phyloP scores from a whole-genome alignment of 257 asterid species.

The Nicotiana benthamiana region DNA sequence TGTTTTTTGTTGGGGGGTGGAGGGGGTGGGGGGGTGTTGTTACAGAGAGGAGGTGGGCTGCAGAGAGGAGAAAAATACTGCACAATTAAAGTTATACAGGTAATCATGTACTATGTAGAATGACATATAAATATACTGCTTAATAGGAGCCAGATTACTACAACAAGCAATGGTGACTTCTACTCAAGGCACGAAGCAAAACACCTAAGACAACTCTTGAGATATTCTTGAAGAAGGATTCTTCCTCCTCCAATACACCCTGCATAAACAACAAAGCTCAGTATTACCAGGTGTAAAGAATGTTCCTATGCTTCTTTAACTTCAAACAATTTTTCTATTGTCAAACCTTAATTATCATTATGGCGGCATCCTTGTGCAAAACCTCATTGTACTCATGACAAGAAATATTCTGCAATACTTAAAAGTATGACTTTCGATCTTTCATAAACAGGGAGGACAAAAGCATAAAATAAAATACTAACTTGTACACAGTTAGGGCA shows the following conservation, averaged over 20 bases:
- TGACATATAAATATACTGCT: background rate
- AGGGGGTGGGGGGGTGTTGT: no score
- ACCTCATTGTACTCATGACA: constrained; percentile 85
- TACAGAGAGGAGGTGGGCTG: no score
- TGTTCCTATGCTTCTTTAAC: background rate
- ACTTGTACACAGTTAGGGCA: constrained; percentile 93
- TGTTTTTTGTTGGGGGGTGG: no score
- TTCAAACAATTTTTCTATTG: background rate
- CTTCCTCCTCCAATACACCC: constrained; percentile 65
- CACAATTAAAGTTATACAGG: no score
- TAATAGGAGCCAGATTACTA: background rate
- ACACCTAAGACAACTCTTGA: constrained; percentile 5
- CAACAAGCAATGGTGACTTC: background rate
- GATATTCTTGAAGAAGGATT: constrained; percentile 20
- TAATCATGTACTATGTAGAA: background rate
- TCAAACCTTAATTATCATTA: constrained; percentile 74
- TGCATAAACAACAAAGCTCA: constrained; percentile 24
- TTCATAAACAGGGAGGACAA: background rate
- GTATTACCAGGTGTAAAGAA: background rate
- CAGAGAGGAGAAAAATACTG: no score
- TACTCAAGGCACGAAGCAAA: background rate
- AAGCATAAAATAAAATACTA: constrained; percentile 13
- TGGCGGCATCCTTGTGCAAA: constrained; percentile 86
- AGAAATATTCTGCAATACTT: constrained; percentile 39
- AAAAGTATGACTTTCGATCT: background rate